Evolutionary conservation across 2,329 filamentous ascomycete genomes (phyloP).

Genomic region (Aspergillus fijiensis): DNA sequence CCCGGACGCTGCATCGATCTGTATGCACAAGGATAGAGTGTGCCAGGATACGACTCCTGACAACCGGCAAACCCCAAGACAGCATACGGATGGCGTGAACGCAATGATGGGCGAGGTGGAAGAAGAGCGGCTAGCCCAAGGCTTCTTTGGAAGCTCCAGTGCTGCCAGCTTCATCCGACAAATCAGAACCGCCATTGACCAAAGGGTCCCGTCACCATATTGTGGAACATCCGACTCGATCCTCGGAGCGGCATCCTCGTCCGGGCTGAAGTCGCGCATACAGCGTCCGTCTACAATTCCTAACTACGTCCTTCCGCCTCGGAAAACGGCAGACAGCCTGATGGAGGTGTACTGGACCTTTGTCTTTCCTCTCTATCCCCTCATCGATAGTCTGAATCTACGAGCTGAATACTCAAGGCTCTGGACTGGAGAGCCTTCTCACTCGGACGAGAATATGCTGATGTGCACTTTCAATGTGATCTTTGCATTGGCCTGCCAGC

Average conservation of each 20-base stretch:
- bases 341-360: slow-evolving; percentile 50
- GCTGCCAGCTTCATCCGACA: slow-evolving; percentile 50
- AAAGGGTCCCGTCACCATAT: slow-evolving; percentile 25
- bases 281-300: slow-evolving; percentile 11
- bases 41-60: not conserved
- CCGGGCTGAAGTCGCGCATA: slow-evolving; percentile 23
- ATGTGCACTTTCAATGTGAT: slow-evolving; percentile 50
- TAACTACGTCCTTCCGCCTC: slow-evolving; percentile 47
- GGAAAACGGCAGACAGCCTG: slow-evolving; percentile 47
- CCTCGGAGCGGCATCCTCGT: slow-evolving; percentile 11
- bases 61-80: not conserved
- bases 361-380: slow-evolving; percentile 50
- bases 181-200: slow-evolving; percentile 47
- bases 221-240: slow-evolving; percentile 19
- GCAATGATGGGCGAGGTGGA: slow-evolving; percentile 50
- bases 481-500: slow-evolving; percentile 48
- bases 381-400: slow-evolving; percentile 43
- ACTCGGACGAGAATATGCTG: slow-evolving; percentile 45
- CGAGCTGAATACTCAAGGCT: slow-evolving; percentile 42
- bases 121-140: slow-evolving; percentile 42
- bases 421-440: slow-evolving; percentile 40
- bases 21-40: not conserved
- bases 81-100: slow-evolving; percentile 35
- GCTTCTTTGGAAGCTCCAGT: slow-evolving; percentile 51
- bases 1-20: not conserved